Evolutionary conservation across 2,329 filamentous ascomycete genomes (phyloP), one percentile per base, ranked within the genome.

Genomic region (Cladorrhinum sp.): DNA sequence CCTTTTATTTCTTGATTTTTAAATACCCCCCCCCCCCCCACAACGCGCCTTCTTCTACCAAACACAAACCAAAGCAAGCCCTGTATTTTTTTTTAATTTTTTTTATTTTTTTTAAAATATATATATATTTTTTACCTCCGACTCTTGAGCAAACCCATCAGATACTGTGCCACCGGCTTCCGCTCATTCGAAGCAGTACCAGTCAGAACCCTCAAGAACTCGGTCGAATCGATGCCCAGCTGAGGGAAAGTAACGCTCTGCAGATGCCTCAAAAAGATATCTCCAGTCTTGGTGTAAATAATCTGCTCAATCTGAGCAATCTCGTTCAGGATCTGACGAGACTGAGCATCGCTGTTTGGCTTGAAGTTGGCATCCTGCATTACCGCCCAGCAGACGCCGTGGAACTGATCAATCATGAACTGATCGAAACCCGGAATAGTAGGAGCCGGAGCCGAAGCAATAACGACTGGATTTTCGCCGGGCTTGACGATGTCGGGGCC

Each of bases 391-490:
- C 90, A 93, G 7, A 96, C 82, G 0, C 90, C 85, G 61, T 96
- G 94, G 77, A 99, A 96, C 21, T 90, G 86, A 49, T 90, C 86
- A 61, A 98, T 90, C 75, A 96, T 89, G 76, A 96, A 98, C 60
- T 85, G 84, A 68, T 96, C 92, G 72, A 99, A 99, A 6, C 95
- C 94, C 1, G 93, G 91, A 26, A 99, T 86, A 18, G 76, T 77
- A 10, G 86, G 86, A 10, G 76, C 73, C 3, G 85, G 79, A 1
- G 80, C 79, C 3, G 79, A 76, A 10, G 78, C 79, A 12, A 21
- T 4, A 0, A 84, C 76, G 3, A 81, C 76, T 2, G 81, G 81
- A 60, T 81, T 82, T 18, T 68, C 63, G 53, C 79, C 77, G 49
- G 87, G 82, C 36, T 80, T 82, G 12, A 85, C 80, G 39, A 89